These are phyloP conservation scores for Kwoniella sp. DNA, from an alignment of 768 basidiomycete genomes.

Conservation along the genomic window DNA sequence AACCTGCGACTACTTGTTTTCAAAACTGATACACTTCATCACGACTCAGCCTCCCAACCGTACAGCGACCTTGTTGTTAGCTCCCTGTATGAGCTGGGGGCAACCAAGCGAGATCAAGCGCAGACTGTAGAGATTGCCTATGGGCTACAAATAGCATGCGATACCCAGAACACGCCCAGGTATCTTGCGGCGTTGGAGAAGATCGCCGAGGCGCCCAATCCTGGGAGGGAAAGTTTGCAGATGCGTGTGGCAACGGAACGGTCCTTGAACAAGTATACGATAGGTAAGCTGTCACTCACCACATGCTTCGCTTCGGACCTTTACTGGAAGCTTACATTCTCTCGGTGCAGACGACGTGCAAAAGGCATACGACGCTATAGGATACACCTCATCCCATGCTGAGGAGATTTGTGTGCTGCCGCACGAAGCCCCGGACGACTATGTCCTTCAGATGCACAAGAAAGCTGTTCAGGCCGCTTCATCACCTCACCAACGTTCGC, in stretches of 20 bases:
- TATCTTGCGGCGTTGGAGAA: slow-evolving; percentile 40
- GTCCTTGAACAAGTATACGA: slow-evolving; percentile 39
- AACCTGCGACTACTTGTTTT: background rate
- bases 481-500: slow-evolving; percentile 17
- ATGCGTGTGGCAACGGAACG: slow-evolving; percentile 37
- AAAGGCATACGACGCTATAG: slow-evolving; percentile 40
- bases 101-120: slow-evolving; percentile 28
- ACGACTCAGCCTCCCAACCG: background rate
- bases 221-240: slow-evolving; percentile 32
- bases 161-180: slow-evolving; percentile 10
- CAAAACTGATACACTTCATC: background rate
- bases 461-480: slow-evolving; percentile 29
- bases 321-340: slow-evolving; percentile 7
- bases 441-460: slow-evolving; percentile 42
- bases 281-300: slow-evolving; percentile 23
- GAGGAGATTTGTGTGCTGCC: slow-evolving; percentile 23
- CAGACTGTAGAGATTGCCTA: slow-evolving; percentile 39
- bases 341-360: slow-evolving; percentile 30
- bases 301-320: too few species aligned
- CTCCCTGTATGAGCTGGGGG: slow-evolving; percentile 28
- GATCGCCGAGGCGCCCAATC: slow-evolving; percentile 23
- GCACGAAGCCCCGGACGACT: slow-evolving; percentile 42
- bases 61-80: slow-evolving; percentile 16
- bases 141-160: slow-evolving; percentile 33
- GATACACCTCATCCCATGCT: slow-evolving; percentile 35